phyloP scores from a whole-genome alignment of 192 early-diverging fungal species.

The Cladochytrium replicatum region DNA sequence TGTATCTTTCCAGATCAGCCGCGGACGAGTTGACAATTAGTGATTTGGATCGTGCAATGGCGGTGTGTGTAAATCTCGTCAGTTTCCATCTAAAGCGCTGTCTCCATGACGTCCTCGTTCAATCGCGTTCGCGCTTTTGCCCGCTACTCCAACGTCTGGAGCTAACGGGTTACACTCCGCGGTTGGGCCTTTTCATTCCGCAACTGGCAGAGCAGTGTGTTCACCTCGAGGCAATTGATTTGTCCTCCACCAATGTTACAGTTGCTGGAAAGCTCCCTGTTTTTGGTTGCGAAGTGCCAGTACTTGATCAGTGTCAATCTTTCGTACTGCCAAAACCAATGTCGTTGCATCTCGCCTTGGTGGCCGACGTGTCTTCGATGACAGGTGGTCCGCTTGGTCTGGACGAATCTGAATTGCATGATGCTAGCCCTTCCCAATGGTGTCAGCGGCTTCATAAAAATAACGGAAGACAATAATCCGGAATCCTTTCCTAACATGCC shows the following conservation, averaged over 20 bases:
- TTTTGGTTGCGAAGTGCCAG: too few relatives aligned
- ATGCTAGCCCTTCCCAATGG: too few relatives aligned
- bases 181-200: constrained; percentile 15
- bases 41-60: constrained; percentile 16
- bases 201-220: constrained; percentile 12
- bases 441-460: too few relatives aligned
- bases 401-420: too few relatives aligned
- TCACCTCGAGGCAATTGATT: constrained; percentile 5
- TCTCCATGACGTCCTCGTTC: constrained; percentile 18
- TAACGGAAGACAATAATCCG: too few relatives aligned
- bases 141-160: constrained; percentile 10
- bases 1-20: constrained; percentile 5
- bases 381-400: too few relatives aligned
- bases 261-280: too few relatives aligned
- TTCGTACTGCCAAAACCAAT: too few relatives aligned
- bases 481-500: too few relatives aligned
- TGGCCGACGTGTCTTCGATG: too few relatives aligned
- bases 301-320: too few relatives aligned
- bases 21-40: constrained; percentile 20
- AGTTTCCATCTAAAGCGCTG: constrained; percentile 8
- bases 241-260: constrained; percentile 14
- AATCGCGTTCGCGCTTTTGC: constrained; percentile 14
- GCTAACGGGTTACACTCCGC: constrained; percentile 14
- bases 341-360: too few relatives aligned
- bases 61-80: constrained; percentile 8